Evolutionary conservation across 116 monocot genomes (phyloP), one percentile per base, ranked within the genome.

Genomic region (Posidonia oceanica): DNA sequence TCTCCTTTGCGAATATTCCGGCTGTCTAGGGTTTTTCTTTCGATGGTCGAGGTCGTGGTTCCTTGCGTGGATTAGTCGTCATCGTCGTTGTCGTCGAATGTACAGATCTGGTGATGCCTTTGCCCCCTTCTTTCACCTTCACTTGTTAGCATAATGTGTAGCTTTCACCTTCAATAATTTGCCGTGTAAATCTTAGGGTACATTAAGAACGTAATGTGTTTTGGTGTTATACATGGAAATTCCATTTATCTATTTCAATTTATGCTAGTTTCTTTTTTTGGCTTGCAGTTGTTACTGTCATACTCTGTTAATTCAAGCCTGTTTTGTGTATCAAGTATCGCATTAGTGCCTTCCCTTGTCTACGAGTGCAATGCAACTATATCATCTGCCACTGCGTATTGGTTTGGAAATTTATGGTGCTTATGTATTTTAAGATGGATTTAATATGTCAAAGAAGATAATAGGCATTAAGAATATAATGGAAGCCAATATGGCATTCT

Each of bases 1-100:
- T 86, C 82, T 90, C 90, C 36, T 90, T 84, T 59, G 73, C 79
- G n/a, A 84, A 82, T 73, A 90, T 90, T 40, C 90, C 90, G 0
- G 65, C 90, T 0, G 80, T 90, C 6, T 90, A 74, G 60, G 15
- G 14, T 56, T 16, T 10, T 38, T 48, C 12, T 48, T 12, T 48
- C 5, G 11, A 48, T 1, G 48, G 48, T 7, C 7, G 6, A 18
- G 39, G 53, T 51, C 54, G 23, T 36, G 8, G 14, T 36, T 20
- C 21, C 53, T n/a, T 69, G 16, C 53, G 21, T 69, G 68, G 23
- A 29, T 44, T 44, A 12, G 48, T 48, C 48, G 44, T 48, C 6
- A 29, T 29, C 48, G 48, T 48, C 0, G 8, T 14, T 21, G 63
- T 15, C 63, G 13, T 3, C 14, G 16, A 38, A 14, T 64, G 63